Base-by-base conservation (phyloP, 148 eudicot species). In the Persicaria maculosa region DNA sequence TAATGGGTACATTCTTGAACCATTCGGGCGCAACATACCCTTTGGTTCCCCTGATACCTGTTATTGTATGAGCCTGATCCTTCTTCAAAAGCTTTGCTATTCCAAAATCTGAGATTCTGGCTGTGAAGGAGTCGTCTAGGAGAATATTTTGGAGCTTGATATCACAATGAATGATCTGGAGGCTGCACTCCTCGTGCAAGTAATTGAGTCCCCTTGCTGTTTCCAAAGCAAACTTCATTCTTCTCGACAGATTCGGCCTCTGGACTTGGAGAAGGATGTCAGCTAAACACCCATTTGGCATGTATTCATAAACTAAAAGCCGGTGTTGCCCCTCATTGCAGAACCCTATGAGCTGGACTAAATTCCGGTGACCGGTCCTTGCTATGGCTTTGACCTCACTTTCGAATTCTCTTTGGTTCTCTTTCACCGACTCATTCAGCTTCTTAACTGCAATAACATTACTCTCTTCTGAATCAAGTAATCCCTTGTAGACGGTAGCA, bases 11-110 rank as follows among this genome's bases (percentile, higher is more conserved):
- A 81, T 81, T 81, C 70, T 79, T 86, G 72, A 89, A 89, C 93
- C 89, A 90, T 47, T 90, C 91, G 31, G 91, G 91, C 9, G 94
- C 91, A 44, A 88, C 88, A 68, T 90, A 90, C 47, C 95, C 91
- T 80, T 80, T 90, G 17, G 91, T 90, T n/a, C 95, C 95, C 76
- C 90, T 83, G 46, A 88, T 77, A 19, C 68, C 79, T 1, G 91
- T 86, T 25, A 47, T 59, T 14, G 91, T 86, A 15, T 82, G 81
- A 68, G 83, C 85, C 77, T 88, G 86, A 68, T 81, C 69, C 22
- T 83, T 75, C 54, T 64, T 79, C 82, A 90, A 50, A 70, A 84
- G 88, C 73, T 88, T 88, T 25, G 94, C 83, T 74, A 90, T 54
- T 9, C 91, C 91, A 64, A 87, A 90, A 69, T 90, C 94, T 10